Base-by-base conservation (phyloP, 441 rosid genomes). In the Populus hybrid region DNA sequence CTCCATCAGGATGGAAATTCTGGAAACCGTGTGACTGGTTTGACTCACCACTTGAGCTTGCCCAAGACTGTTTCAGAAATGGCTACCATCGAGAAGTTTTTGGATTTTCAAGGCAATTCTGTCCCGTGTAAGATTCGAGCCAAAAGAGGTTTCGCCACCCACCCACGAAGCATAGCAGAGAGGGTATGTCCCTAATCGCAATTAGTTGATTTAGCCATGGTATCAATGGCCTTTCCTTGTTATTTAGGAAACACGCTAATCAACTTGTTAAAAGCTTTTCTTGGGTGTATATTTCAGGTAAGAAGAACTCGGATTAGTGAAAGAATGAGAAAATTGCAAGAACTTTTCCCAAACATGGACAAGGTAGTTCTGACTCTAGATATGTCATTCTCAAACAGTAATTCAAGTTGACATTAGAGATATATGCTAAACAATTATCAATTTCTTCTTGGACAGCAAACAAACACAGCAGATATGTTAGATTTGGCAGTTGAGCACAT, bases 131-230 rank as follows among this genome's bases (percentile, higher is more conserved):
- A 91, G 82, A 85, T 88, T 75, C 84, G 97, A 53, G 97, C 97
- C 50, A 91, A 89, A 77, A 72, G 97, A 66, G 97, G 97, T 35
- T 91, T 78, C 46, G 97, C 97, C 12, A 91, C 94, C 73, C 97
- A 91, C 76, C 97, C 97, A 9, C 88, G 94, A 66, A 91, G 92
- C 85, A 89, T 91, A 46, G 97, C 97, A 8, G 97, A 91, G 81
- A 89, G 97, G 89, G 96, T 91, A 87, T 53, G 32, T 77, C 46
- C 71, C 70, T 64, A 23, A 50, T 71, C 38, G 59, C 73, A 61
- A 30, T 50, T 69, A 35, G 6, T 40, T 46, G 63, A 69, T 42
- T 53, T 61, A 42, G 73, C 70, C 68, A 28, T 14, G 32, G 8
- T 42, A 50, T 6, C 69, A 10, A 23, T 19, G 23, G n/a, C 19